Conservation (phyloP, 768 basidiomycete species). For the Lactifluus pinguis region DNA sequence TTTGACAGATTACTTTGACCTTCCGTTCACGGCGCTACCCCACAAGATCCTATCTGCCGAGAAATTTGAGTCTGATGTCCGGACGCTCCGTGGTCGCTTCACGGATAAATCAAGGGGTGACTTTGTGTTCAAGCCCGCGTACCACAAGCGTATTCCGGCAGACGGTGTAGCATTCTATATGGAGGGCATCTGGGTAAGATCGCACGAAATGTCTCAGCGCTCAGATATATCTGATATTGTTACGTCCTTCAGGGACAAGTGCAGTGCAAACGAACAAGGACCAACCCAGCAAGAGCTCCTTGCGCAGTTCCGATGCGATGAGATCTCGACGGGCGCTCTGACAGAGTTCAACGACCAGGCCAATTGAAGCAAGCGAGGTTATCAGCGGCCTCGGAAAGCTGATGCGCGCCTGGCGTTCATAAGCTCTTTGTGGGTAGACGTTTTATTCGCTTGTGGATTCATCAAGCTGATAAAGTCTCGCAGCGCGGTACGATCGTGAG, state of each 20-base stretch:
- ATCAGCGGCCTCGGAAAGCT: constrained; percentile 73
- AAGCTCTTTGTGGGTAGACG: no score
- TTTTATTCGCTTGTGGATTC: no score
- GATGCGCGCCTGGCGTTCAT: constrained; percentile 74
- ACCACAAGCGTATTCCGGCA: constrained; percentile 96
- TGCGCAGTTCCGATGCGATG: constrained; percentile 98
- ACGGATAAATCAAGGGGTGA: constrained; percentile 53
- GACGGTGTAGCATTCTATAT: constrained; percentile 97
- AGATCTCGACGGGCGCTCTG: constrained; percentile 77
- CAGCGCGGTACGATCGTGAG: no score
- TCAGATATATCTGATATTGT: neutral
- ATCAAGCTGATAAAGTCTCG: no score
- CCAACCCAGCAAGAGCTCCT: constrained; percentile 96
- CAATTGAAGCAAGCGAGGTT: constrained; percentile 82
- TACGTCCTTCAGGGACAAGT: constrained; percentile 17
- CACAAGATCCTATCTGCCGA: constrained; percentile 92
- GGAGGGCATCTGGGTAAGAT: constrained; percentile 91
- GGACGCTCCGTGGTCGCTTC: constrained; percentile 67
- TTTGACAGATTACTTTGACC: constrained; percentile 92
- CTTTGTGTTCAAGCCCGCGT: constrained; percentile 84
- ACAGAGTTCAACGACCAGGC: constrained; percentile 77
- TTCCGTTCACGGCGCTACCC: constrained; percentile 85
- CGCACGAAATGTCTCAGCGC: neutral
- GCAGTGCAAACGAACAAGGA: constrained; percentile 20
- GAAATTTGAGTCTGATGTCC: constrained; percentile 77